Conservation (phyloP, 2,329 filamentous ascomycete species). For the Sphaceloma murrayae region DNA sequence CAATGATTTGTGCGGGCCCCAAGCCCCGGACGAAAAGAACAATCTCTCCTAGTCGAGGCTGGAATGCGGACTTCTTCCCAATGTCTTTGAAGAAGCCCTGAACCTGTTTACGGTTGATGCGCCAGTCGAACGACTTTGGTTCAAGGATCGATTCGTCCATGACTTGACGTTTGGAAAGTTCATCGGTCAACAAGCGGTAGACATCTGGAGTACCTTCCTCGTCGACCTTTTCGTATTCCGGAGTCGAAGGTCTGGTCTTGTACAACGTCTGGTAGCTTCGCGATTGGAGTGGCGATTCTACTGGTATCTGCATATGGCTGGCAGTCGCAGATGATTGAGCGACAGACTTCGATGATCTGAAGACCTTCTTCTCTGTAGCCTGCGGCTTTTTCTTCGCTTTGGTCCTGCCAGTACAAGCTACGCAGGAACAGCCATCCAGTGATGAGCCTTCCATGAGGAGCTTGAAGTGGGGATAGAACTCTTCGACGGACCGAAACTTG, state of each 20-base stretch:
- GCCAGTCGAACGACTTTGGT: slow-evolving; percentile 47
- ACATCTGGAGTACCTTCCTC: slow-evolving; percentile 47
- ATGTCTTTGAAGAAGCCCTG: slow-evolving; percentile 35
- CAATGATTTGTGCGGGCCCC: slow-evolving; percentile 24
- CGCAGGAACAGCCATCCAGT: too few relatives aligned
- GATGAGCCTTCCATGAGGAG: slow-evolving; percentile 48
- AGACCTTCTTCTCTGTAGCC: too few relatives aligned
- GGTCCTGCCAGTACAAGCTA: too few relatives aligned
- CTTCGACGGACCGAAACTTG: slow-evolving; percentile 44
- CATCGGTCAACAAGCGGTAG: slow-evolving; percentile 41
- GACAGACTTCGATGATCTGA: too few relatives aligned
- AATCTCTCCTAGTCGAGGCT: slow-evolving; percentile 48
- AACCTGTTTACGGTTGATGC: slow-evolving; percentile 39
- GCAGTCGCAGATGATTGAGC: neutral
- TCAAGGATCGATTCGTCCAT: slow-evolving; percentile 43
- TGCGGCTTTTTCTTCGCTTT: too few relatives aligned
- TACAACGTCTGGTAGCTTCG: too few relatives aligned
- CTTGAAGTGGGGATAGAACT: slow-evolving; percentile 50
- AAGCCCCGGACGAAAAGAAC: slow-evolving; percentile 43
- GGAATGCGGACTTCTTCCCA: slow-evolving; percentile 39
- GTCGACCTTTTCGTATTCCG: slow-evolving; percentile 28
- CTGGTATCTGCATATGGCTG: too few relatives aligned
- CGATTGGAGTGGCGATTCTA: neutral
- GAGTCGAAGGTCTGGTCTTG: neutral
- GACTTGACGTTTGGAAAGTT: slow-evolving; percentile 34